Evolutionary conservation across 768 basidiomycete genomes (phyloP), one percentile per base, ranked within the genome.

Genomic region (Tephrocybe sp.): DNA sequence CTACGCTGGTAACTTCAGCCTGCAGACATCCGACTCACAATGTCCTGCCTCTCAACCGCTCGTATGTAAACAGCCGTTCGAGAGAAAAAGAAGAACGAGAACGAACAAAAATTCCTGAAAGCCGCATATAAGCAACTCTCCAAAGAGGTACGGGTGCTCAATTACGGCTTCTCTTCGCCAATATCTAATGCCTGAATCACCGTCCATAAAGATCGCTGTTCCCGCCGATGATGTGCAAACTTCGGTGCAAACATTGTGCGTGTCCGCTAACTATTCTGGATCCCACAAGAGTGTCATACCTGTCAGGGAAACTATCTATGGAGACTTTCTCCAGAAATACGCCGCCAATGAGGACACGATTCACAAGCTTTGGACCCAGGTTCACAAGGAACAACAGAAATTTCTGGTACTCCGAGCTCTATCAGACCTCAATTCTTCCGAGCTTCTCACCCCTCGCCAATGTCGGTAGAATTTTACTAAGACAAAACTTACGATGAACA

Each of bases 321-420:
- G 47, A 9, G 56, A 60, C 2, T 63, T 61, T 40, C 41, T 56
- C 26, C 51, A 51, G 22, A 55, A 58, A 36, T 63, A 63, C 26
- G 62, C 62, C n/a, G 45, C 56, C n/a, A 54, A 52, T 36, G 62
- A 63, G 47, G 62, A 63, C 30, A 49, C n/a, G 11, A 63, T 63
- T 9, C 58, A 58, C 27, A 52, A 52, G 26, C 44, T 63, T 22
- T 60, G 58, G 56, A 47, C 27, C 22, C 62, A 61, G 32, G 49
- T 63, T 32, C 53, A 53, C 18, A 51, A 58, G 22, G 60, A 61
- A 43, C 60, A 55, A 24, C 53, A 61, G 49, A 63, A 60, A 38
- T 39, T 63, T 32, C n/a, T 47, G 45, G 61, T 59, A 51, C 35
- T 46, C 31, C 26, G 21, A 16, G 13, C 19, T 27, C 18, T 30